A percentile compares a stretch with the other conserved stretches of the same genome.
Evolutionary conservation across 352 stramenopile genomes (phyloP).

Genomic region (Blastocystis sp.): DNA sequence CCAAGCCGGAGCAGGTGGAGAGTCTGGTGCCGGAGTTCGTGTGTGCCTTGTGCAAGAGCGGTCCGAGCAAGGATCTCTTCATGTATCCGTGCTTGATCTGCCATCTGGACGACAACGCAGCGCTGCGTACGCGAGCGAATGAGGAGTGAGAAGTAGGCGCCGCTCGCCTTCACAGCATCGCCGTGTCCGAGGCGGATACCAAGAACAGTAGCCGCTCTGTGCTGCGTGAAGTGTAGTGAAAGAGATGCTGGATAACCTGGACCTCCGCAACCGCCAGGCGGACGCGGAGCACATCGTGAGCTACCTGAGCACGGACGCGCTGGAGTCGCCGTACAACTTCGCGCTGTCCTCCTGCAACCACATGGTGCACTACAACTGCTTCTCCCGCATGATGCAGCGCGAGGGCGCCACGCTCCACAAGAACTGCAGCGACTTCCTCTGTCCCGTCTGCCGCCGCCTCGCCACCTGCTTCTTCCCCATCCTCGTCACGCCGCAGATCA

Average conservation of each 20-base stretch:
- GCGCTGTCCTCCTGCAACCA: constrained; percentile 20
- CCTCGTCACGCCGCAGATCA: neutral
- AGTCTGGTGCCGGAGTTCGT: neutral
- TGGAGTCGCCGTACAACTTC: neutral
- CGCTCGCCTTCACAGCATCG: neutral
- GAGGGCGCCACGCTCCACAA: neutral
- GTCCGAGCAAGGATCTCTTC: neutral
- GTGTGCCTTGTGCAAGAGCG: constrained; percentile 3
- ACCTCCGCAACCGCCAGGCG: neutral
- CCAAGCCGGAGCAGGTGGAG: neutral
- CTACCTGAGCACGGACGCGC: neutral
- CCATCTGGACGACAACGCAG: constrained; percentile 5
- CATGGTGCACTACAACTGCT: constrained; percentile 40
- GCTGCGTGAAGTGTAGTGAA: neutral
- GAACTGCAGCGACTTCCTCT: neutral
- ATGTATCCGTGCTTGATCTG: constrained; percentile 46
- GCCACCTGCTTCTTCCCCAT: neutral
- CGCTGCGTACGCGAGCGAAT: neutral
- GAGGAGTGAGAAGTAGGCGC: neutral
- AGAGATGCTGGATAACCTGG: neutral
- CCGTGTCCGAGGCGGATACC: neutral
- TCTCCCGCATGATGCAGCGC: neutral
- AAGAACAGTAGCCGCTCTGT: neutral
- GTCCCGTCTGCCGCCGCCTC: constrained; percentile 35
- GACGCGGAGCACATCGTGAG: neutral